Percentiles rank a stretch among this genome's conserved stretches.
Conservation (phyloP, 306 rosid species). For the Sicyos edulis region DNA sequence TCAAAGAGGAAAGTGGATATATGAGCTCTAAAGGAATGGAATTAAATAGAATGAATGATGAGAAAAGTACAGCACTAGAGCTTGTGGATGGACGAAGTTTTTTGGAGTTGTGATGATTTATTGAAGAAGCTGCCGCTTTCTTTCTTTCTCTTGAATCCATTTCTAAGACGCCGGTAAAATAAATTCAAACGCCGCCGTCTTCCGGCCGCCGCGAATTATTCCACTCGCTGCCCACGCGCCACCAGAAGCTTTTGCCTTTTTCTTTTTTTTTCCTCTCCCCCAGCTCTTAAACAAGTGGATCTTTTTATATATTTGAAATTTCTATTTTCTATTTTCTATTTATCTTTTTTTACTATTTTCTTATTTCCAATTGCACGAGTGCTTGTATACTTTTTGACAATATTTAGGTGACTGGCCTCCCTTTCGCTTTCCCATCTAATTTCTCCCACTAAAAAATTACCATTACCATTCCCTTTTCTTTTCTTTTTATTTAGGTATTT, state of each 20-base stretch:
- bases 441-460: too few species aligned
- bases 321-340: not conserved
- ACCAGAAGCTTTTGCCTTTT: not conserved
- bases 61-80: constrained; percentile 54
- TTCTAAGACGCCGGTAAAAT: not conserved
- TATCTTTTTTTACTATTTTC: too few species aligned
- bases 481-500: too few species aligned
- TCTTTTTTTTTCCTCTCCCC: not conserved
- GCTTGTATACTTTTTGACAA: not conserved
- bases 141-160: constrained; percentile 38
- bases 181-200: not conserved
- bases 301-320: constrained; percentile 20
- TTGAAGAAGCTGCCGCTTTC: constrained; percentile 34
- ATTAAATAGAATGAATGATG: not conserved
- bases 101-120: constrained; percentile 32
- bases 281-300: not conserved
- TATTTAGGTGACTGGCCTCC: not conserved
- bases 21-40: not conserved
- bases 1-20: not conserved
- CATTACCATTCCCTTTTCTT: too few species aligned
- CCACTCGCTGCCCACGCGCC: constrained; percentile 6
- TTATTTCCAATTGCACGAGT: not conserved
- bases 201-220: not conserved
- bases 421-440: too few species aligned
- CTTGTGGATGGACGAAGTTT: constrained; percentile 60